These are phyloP conservation scores for Babjeviella inositovora DNA, from an alignment of 805 yeast species.

Conservation along the genomic window DNA sequence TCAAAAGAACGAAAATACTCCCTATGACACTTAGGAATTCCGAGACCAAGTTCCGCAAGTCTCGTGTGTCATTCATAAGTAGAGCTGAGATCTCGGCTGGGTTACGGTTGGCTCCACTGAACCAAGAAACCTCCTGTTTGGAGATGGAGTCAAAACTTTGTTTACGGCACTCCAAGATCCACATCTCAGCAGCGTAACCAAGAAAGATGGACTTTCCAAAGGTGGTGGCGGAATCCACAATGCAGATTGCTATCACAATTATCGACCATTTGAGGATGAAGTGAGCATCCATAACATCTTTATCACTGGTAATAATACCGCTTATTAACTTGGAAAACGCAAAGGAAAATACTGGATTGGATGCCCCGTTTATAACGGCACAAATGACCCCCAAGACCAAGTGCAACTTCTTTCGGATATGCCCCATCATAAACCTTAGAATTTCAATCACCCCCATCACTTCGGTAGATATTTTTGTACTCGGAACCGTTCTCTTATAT, in stretches of 20 bases:
- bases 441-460: conserved; percentile 10
- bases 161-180: conserved; percentile 43
- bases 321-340: conserved; percentile 55
- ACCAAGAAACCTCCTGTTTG: conserved; percentile 38
- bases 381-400: conserved; percentile 33
- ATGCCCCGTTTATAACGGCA: conserved; percentile 40
- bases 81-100: conserved; percentile 47
- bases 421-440: conserved; percentile 10
- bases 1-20: conserved; percentile 34
- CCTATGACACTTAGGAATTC: conserved; percentile 40
- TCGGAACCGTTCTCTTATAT: too few relatives aligned
- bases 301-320: conserved; percentile 36
- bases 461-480: too few relatives aligned
- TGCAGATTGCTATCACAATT: conserved; percentile 43
- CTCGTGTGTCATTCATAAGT: conserved; percentile 70
- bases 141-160: conserved; percentile 29
- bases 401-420: conserved; percentile 8
- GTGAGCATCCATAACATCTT: conserved; percentile 10
- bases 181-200: conserved; percentile 45
- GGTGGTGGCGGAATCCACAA: conserved; percentile 40
- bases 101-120: conserved; percentile 15
- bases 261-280: conserved; percentile 50
- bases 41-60: conserved; percentile 47
- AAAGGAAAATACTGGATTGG: conserved; percentile 67
- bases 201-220: conserved; percentile 34